phyloP scores from a whole-genome alignment of 768 basidiomycete genomes.

The Filobasidium wieringae region DNA sequence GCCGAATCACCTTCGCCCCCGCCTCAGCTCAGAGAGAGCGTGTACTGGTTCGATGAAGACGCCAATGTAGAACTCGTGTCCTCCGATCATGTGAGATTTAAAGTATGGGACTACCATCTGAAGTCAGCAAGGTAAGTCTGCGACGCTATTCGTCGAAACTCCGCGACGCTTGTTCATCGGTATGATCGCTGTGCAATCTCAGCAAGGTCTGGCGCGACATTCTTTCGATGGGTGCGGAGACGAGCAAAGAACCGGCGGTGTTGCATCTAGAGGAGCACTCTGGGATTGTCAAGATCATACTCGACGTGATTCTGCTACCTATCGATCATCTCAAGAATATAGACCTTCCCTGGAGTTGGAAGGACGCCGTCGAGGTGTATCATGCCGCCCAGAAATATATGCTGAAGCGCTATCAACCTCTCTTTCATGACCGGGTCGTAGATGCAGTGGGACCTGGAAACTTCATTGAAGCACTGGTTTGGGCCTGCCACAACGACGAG shows the following conservation, averaged over 20 bases:
- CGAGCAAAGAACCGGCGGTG: neutral
- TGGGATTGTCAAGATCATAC: neutral
- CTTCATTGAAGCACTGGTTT: neutral
- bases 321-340: neutral
- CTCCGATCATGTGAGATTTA: neutral
- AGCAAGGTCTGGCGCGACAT: neutral
- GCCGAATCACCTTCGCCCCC: no score
- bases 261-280: neutral
- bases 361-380: neutral
- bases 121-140: neutral
- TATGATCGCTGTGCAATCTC: no score
- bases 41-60: neutral
- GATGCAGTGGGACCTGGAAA: neutral
- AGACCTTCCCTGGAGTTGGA: neutral
- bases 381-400: neutral
- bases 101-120: neutral
- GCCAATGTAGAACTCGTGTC: neutral
- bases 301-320: neutral
- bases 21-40: no score
- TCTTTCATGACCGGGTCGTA: neutral
- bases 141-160: neutral
- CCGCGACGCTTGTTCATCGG: neutral
- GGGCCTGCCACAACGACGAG: neutral
- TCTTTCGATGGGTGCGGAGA: neutral
- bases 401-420: neutral